Evolutionary conservation across 2,329 filamentous ascomycete species (phyloP).

Genomic region (Penicillium sp.): DNA sequence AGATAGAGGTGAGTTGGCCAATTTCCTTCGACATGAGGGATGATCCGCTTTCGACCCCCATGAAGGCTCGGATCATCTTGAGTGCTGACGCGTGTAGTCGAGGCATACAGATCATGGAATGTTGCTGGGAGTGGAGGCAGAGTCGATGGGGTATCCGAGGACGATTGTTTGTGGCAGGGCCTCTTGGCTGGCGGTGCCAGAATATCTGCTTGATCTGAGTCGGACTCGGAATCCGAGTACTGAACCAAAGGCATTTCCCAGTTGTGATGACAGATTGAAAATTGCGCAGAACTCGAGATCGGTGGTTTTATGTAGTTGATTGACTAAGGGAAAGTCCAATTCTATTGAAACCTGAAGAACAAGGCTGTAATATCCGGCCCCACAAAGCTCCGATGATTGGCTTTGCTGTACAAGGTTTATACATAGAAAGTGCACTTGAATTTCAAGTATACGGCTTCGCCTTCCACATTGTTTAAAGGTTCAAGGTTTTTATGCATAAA

Average conservation of each 20-base stretch:
- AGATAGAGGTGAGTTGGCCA: conserved; percentile 94
- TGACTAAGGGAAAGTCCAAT: neutral
- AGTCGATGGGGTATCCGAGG: conserved; percentile 7
- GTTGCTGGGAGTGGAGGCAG: conserved; percentile 73
- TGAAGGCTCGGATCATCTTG: conserved; percentile 82
- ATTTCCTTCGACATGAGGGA: conserved; percentile 81
- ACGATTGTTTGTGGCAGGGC: conserved; percentile 18
- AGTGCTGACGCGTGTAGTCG: conserved; percentile 72
- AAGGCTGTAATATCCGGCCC: neutral
- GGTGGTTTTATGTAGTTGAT: neutral
- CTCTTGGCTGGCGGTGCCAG: conserved; percentile 25
- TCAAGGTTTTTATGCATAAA: no score
- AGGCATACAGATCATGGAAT: conserved; percentile 89
- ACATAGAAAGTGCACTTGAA: no score
- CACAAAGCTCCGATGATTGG: neutral
- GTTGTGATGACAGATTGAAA: neutral
- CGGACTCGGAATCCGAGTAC: conserved; percentile 55
- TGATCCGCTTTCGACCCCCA: conserved; percentile 76
- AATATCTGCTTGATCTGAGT: conserved; percentile 27
- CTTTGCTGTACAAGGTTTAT: no score
- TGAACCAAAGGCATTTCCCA: conserved; percentile 61
- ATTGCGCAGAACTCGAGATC: neutral
- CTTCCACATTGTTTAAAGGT: no score
- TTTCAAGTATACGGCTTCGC: no score
- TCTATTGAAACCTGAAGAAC: neutral